phyloP scores from a whole-genome alignment of 495 filamentous ascomycete genomes.

The Penicillium pancosmium region DNA sequence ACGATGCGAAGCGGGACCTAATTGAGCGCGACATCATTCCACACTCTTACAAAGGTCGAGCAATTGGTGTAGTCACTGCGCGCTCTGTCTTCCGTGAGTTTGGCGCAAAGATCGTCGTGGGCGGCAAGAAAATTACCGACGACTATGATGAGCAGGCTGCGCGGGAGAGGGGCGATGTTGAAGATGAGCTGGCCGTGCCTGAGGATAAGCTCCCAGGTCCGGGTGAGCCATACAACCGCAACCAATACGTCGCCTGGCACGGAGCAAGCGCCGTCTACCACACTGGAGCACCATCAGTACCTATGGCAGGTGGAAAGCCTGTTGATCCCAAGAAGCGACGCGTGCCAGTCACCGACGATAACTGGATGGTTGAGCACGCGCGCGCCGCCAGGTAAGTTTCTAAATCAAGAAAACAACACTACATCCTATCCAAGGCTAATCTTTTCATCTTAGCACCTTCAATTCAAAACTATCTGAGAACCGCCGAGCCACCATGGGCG shows the following conservation, averaged over 20 bases:
- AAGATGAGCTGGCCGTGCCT: slow-evolving; percentile 89
- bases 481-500: slow-evolving; percentile 68
- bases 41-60: slow-evolving; percentile 96
- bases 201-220: slow-evolving; percentile 71
- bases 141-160: slow-evolving; percentile 87
- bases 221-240: slow-evolving; percentile 83
- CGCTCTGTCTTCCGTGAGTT: slow-evolving; percentile 97
- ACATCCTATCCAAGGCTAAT: slow-evolving; percentile 29
- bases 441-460: slow-evolving; percentile 62
- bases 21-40: slow-evolving; percentile 94
- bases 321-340: slow-evolving; percentile 76
- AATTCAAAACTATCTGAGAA: slow-evolving; percentile 68
- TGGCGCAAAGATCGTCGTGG: slow-evolving; percentile 89
- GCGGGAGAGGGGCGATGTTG: slow-evolving; percentile 75
- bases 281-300: slow-evolving; percentile 74
- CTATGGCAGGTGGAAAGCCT: slow-evolving; percentile 72
- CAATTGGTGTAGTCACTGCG: slow-evolving; percentile 96
- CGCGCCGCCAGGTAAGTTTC: slow-evolving; percentile 76
- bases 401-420: slow-evolving; percentile 3
- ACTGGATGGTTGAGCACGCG: slow-evolving; percentile 96
- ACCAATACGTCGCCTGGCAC: slow-evolving; percentile 98
- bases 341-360: slow-evolving; percentile 88
- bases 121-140: slow-evolving; percentile 80
- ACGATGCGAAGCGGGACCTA: slow-evolving; percentile 88
- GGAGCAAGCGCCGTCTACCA: slow-evolving; percentile 95